Percentiles rank a stretch among this genome's conserved stretches.
These are phyloP conservation scores for Fusarium verticillioides DNA, from an alignment of 2,329 filamentous ascomycete genomes.

Conservation along the genomic window DNA sequence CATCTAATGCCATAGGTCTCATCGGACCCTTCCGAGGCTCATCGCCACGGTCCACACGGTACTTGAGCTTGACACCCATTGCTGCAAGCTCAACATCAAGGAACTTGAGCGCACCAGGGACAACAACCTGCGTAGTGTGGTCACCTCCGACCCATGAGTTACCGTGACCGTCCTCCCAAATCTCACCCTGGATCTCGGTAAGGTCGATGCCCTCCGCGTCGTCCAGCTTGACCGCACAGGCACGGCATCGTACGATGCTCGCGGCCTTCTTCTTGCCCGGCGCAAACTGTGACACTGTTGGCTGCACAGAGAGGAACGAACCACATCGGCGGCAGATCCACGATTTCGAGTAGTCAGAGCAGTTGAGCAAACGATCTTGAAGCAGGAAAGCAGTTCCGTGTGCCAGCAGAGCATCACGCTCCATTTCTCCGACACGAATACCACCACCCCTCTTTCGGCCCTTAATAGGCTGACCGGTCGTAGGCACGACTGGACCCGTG, in stretches of 20 bases:
- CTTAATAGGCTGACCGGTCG: slow-evolving; percentile 97
- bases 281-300: slow-evolving; percentile 73
- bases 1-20: slow-evolving; percentile 52
- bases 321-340: slow-evolving; percentile 93
- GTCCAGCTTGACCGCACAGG: slow-evolving; percentile 74
- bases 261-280: slow-evolving; percentile 73
- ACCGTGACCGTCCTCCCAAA: slow-evolving; percentile 93
- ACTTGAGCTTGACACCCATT: slow-evolving; percentile 97
- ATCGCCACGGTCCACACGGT: slow-evolving; percentile 74
- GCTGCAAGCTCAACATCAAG: slow-evolving; percentile 94
- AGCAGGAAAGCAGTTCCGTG: slow-evolving; percentile 95
- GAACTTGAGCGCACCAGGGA: slow-evolving; percentile 92
- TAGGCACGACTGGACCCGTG: slow-evolving; percentile 88
- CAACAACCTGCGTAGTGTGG: slow-evolving; percentile 89
- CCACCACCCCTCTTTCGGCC: slow-evolving; percentile 95
- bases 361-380: slow-evolving; percentile 96
- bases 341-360: slow-evolving; percentile 89
- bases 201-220: slow-evolving; percentile 67
- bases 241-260: slow-evolving; percentile 79
- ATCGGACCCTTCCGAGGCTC: slow-evolving; percentile 65
- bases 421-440: slow-evolving; percentile 99
- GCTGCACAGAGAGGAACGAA: slow-evolving; percentile 88
- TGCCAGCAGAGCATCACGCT: slow-evolving; percentile 92
- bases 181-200: slow-evolving; percentile 72
- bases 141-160: slow-evolving; percentile 87